Evolutionary conservation across 495 filamentous ascomycete genomes (phyloP), one percentile per base, ranked within the genome.

Genomic region (Penicillium longicatenatum): DNA sequence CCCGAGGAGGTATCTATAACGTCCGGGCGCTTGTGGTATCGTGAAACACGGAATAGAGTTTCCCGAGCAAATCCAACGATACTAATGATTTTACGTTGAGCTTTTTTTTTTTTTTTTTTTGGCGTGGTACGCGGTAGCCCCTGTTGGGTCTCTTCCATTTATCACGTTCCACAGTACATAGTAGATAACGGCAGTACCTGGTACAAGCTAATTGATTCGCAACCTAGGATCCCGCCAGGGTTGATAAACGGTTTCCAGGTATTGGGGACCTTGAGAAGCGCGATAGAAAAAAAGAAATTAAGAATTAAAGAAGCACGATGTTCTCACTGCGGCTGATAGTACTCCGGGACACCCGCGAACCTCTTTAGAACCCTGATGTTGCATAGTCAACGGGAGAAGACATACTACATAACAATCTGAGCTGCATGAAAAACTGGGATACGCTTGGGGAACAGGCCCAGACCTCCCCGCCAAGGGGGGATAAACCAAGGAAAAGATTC

Each of bases 401-500:
- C 16, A 31, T 41, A 21, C 19, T 35, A 26, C 12, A 55, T 49
- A 41, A 21, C 22, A 30, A 52, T 39, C 14, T 17, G 16, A 41
- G 51, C 46, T 63, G 58, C 62, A 60, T 29, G 48, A 41, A 52
- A 35, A 42, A 61, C 52, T 49, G 54, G 60, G 55, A 53, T 57
- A 58, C 44, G 30, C 20, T 30, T 48, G 29, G 26, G 33, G 48
- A 21, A 26, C 19, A 53, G 66, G 59, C 61, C 66, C 46, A 52
- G 52, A 37, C 61, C 54, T 22, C 46, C 11, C n/a, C 47, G 58
- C 60, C 59, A 61, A 65, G 58, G 41, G 54, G 37, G 43, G n/a
- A 43, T 6, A 69, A 63, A 65, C 66, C 64, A 69, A 67, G 66
- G 64, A 55, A 55, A 69, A 20, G 51, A 17, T 31, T n/a, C 58